Evolutionary conservation across 495 filamentous ascomycete species (phyloP).

Genomic region (Acidomyces sp.): DNA sequence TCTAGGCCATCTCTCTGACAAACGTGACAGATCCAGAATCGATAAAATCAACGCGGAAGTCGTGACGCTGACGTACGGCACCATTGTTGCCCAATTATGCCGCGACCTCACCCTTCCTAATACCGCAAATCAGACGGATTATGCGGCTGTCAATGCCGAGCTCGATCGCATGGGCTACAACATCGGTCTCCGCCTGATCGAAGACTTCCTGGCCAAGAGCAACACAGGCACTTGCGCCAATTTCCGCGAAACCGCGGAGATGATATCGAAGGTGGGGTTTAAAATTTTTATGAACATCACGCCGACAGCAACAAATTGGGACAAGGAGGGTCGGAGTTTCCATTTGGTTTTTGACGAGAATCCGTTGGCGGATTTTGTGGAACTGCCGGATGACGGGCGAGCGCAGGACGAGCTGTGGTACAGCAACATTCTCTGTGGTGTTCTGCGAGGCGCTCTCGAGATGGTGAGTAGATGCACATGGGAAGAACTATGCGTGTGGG

Average conservation of each 20-base stretch:
- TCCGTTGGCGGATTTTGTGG: slow-evolving; percentile 91
- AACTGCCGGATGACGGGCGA: slow-evolving; percentile 87
- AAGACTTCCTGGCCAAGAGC: slow-evolving; percentile 93
- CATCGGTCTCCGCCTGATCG: slow-evolving; percentile 88
- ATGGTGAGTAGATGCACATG: slow-evolving; percentile 50
- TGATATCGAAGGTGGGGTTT: slow-evolving; percentile 94
- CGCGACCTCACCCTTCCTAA: slow-evolving; percentile 91
- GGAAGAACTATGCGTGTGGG: background rate
- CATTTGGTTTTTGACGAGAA: slow-evolving; percentile 95
- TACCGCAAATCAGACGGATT: slow-evolving; percentile 78
- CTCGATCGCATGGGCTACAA: slow-evolving; percentile 99
- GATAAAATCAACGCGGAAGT: slow-evolving; percentile 82
- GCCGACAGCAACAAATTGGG: slow-evolving; percentile 92
- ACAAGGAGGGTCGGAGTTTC: slow-evolving; percentile 89
- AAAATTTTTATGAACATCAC: slow-evolving; percentile 98
- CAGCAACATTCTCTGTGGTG: slow-evolving; percentile 90
- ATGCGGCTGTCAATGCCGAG: slow-evolving; percentile 89
- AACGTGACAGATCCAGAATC: slow-evolving; percentile 42
- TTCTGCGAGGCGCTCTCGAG: slow-evolving; percentile 79
- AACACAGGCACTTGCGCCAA: slow-evolving; percentile 79
- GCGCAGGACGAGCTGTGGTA: slow-evolving; percentile 98
- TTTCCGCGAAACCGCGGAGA: slow-evolving; percentile 90
- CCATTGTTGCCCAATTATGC: slow-evolving; percentile 90
- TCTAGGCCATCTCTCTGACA: slow-evolving; percentile 7
- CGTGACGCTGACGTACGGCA: slow-evolving; percentile 93